Evolutionary conservation across 2,329 filamentous ascomycete species (phyloP), one percentile per base, ranked within the genome.

Genomic region (Talaromyces sp.): DNA sequence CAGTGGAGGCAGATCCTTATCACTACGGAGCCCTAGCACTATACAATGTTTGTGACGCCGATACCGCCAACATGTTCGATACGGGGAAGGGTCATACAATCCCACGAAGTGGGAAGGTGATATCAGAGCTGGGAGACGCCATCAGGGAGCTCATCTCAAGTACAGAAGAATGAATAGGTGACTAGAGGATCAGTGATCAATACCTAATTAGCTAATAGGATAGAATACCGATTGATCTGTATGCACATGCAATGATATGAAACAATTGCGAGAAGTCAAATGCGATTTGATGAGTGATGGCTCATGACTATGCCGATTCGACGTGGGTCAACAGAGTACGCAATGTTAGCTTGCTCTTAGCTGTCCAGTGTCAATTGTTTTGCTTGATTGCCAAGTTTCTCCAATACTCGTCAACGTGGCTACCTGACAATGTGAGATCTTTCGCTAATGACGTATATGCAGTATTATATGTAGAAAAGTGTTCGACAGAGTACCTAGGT

Each of bases 51-150:
- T 87, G 84, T 62, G 81, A 86, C 48, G 78, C 78, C 0, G 83
- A 86, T 58, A 79, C 73, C 1, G 83, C 83, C 0, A 75, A 78
- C 35, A 75, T 87, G n/a, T 86, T 86, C 60, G 84, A 87, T 63
- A 83, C 86, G 61, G 84, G 82, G 4, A 85, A 85, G 64, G 84
- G 84, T 0, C 84, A 87, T 65, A 85, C 82, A 0, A 72, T 87
- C 4, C 84, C 84, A 0, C 73, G 82, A 13, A 22, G 40, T 9
- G 58, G 48, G 3, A 43, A 17, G 19, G 55, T 58, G 17, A 58
- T 58, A 17, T 50, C 55, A 5, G 59, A 60, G 35, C 21, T 60
- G 19, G 59, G 21, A 11, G 31, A 58, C 17, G 59, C 46, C 7
- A 43, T 59, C 10, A 40, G 52, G 21, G 57, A 59, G 19, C 57